Percentiles rank a stretch among this genome's conserved stretches.
Evolutionary conservation across 805 yeast species (phyloP).

Genomic region (Barnettozyma sucrosica): DNA sequence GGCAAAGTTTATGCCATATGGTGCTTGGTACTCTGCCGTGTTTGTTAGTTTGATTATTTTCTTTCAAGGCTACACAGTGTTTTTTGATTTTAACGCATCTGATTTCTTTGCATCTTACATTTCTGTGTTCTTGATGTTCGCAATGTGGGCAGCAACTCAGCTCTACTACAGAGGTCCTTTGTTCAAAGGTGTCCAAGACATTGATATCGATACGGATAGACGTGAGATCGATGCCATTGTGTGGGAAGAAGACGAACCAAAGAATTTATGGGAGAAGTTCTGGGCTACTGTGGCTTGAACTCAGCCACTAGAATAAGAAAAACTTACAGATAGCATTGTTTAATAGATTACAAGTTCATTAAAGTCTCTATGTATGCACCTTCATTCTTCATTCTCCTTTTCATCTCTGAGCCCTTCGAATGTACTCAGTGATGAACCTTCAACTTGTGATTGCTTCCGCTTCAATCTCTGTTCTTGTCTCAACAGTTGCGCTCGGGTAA

Average conservation of each 20-base stretch:
- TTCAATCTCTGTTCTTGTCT: slow-evolving; percentile 36
- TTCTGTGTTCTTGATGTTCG: slow-evolving; percentile 56
- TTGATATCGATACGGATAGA: slow-evolving; percentile 66
- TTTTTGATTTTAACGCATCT: slow-evolving; percentile 48
- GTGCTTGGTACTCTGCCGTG: slow-evolving; percentile 57
- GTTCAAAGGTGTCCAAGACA: slow-evolving; percentile 38
- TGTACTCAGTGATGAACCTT: slow-evolving; percentile 1
- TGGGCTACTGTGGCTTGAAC: slow-evolving; percentile 30
- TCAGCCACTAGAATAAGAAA: not conserved
- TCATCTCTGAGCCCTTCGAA: not conserved
- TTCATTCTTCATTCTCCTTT: slow-evolving; percentile 4
- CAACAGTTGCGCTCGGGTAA: slow-evolving; percentile 37
- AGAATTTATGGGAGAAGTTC: slow-evolving; percentile 47
- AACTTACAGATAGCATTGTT: not conserved
- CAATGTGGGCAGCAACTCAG: slow-evolving; percentile 51
- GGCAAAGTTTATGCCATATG: slow-evolving; percentile 63
- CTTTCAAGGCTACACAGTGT: slow-evolving; percentile 67
- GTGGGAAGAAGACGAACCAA: slow-evolving; percentile 50
- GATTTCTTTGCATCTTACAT: slow-evolving; percentile 67
- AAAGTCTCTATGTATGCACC: not conserved
- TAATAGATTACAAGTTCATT: not conserved
- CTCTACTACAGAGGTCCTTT: not conserved
- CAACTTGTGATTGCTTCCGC: slow-evolving; percentile 14
- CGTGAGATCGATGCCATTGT: slow-evolving; percentile 54
- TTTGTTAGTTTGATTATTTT: slow-evolving; percentile 52